These are phyloP conservation scores for Citrus hindsii DNA, from an alignment of 345 rosid genomes.

Conservation along the genomic window DNA sequence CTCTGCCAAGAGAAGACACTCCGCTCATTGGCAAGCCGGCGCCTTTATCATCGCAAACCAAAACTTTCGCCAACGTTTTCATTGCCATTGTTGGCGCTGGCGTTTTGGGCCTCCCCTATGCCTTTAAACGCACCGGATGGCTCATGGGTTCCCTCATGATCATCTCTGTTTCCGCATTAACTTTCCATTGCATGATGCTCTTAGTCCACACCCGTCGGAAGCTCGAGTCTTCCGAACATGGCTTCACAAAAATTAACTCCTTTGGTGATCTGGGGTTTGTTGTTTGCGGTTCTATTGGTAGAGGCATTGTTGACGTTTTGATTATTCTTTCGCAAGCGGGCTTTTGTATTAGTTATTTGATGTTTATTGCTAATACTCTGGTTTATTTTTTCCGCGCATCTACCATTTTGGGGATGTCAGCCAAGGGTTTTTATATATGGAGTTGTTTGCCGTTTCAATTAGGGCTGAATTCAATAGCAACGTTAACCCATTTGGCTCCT, in stretches of 20 bases:
- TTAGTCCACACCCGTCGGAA: slow-evolving; percentile 70
- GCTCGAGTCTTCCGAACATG: slow-evolving; percentile 44
- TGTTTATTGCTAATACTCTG: slow-evolving; percentile 64
- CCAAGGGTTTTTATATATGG: slow-evolving; percentile 63
- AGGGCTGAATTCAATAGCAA: slow-evolving; percentile 65
- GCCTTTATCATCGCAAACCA: slow-evolving; percentile 55
- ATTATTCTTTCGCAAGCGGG: slow-evolving; percentile 75
- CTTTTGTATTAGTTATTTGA: slow-evolving; percentile 79
- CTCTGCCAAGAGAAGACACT: slow-evolving; percentile 49
- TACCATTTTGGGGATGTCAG: slow-evolving; percentile 40
- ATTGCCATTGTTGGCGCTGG: slow-evolving; percentile 88
- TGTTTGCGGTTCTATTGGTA: slow-evolving; percentile 70
- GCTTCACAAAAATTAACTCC: slow-evolving; percentile 46
- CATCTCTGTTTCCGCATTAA: slow-evolving; percentile 50
- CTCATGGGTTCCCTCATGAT: slow-evolving; percentile 63
- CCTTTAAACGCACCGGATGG: slow-evolving; percentile 92
- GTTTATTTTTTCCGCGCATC: slow-evolving; percentile 38
- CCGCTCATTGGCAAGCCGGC: slow-evolving; percentile 49
- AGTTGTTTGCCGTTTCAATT: slow-evolving; percentile 81
- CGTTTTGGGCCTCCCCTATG: slow-evolving; percentile 83
- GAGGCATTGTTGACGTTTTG: slow-evolving; percentile 61
- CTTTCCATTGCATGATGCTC: slow-evolving; percentile 78
- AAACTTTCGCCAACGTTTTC: slow-evolving; percentile 90
- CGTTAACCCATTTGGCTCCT: slow-evolving; percentile 85
- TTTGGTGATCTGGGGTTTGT: slow-evolving; percentile 82